Percentiles rank a stretch among this genome's conserved stretches.
Conservation (phyloP, 805 yeast species). For the Babjeviella inositovora region DNA sequence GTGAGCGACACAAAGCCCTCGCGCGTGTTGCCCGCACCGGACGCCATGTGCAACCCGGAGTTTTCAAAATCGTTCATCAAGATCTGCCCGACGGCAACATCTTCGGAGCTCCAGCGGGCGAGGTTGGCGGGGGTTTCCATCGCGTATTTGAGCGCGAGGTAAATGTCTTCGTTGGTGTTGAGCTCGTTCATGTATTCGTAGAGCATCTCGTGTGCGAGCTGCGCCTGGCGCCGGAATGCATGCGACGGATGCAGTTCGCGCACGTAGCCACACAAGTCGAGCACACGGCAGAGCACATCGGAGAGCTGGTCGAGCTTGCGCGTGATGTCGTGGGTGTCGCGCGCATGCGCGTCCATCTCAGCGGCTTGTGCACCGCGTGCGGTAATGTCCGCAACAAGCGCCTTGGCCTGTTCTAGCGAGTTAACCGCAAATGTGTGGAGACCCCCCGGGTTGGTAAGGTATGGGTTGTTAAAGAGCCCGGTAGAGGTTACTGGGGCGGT, state of each 20-base stretch:
- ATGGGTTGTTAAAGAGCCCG: slow-evolving; percentile 69
- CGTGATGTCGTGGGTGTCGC: slow-evolving; percentile 31
- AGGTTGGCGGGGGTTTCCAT: slow-evolving; percentile 19
- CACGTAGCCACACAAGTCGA: slow-evolving; percentile 86
- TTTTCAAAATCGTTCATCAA: slow-evolving; percentile 75
- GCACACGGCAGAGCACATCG: slow-evolving; percentile 81
- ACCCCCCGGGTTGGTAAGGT: slow-evolving; percentile 55
- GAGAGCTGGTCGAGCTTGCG: slow-evolving; percentile 67
- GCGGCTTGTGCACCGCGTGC: slow-evolving; percentile 24
- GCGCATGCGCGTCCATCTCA: too few relatives aligned
- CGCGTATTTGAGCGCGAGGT: slow-evolving; percentile 38
- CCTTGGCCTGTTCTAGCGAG: slow-evolving; percentile 52
- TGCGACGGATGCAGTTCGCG: slow-evolving; percentile 75
- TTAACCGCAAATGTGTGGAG: slow-evolving; percentile 46
- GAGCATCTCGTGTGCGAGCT: slow-evolving; percentile 73
- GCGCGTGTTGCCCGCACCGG: slow-evolving; percentile 40
- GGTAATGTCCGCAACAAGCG: slow-evolving; percentile 40
- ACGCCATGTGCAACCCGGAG: slow-evolving; percentile 77
- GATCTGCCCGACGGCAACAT: slow-evolving; percentile 66
- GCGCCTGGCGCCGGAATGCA: slow-evolving; percentile 65
- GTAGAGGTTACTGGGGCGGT: slow-evolving; percentile 9
- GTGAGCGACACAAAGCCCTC: slow-evolving; percentile 62
- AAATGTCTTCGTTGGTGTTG: slow-evolving; percentile 70
- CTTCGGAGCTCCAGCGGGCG: slow-evolving; percentile 41
- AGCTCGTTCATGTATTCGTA: slow-evolving; percentile 88